Base-by-base conservation (phyloP, 2,329 filamentous ascomycete genomes). In the Aquanectria penicillioides region DNA sequence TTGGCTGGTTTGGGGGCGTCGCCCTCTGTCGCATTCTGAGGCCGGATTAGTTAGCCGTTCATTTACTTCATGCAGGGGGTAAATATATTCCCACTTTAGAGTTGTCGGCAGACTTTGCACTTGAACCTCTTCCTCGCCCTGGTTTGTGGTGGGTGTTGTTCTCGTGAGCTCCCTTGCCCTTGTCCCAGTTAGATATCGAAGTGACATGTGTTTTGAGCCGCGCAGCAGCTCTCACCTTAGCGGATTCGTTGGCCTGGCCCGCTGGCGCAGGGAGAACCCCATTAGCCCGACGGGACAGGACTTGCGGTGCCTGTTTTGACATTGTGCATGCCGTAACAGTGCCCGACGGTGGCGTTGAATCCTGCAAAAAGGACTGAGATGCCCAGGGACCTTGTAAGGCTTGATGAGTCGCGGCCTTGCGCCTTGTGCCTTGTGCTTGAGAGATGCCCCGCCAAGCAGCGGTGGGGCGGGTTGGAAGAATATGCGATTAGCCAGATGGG, bases 211-310 rank as follows among this genome's bases (percentile, higher is more conserved):
- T 43, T 51, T 41, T 52, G 48, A 34, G 28, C 17, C 23, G 17
- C 46, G 54, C 64, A 34, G 49, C 33, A 55, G 57, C 28, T 47
- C 61, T 72, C 63, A 75, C 72, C 66, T 69, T 74, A 60, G 58
- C 49, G 51, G 64, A 54, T 37, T 74, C 74, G 47, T 65, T 64
- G 12, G 65, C 59, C 58, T 71, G 70, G 58, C 63, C 64, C 31
- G 65, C 44, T 37, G 67, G 49, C 26, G 62, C 48, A 38, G 68
- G 64, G 55, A 66, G 58, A 50, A 66, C 57, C 57, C 74, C 75
- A 57, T 76, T 75, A 57, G 73, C 62, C 72, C 70, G 73, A 60
- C 74, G 73, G 62, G 74, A 67, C 64, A 75, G 66, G 65, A 75
- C 68, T 68, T 77, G 72, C 31, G 75, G 73, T 59, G 72, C 61